Base-by-base conservation (phyloP, 352 stramenopile species). In the Phytophthora pluvialis region DNA sequence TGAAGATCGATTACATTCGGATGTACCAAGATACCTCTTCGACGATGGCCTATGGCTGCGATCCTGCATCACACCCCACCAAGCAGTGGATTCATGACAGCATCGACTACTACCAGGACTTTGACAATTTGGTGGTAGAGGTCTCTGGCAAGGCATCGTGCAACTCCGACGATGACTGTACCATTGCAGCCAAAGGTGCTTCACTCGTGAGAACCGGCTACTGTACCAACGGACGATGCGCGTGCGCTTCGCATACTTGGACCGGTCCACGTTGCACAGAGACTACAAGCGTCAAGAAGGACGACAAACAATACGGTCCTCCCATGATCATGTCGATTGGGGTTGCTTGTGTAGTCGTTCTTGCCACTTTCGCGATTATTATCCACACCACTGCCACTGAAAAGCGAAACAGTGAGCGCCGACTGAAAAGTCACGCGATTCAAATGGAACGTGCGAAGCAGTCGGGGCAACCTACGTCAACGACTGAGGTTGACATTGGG, bases 221-320 rank as follows among this genome's bases (percentile, higher is more conserved):
- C 32, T 77, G 70, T 25, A 67, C 54, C 5, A 65, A 63, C 15
- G 59, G 55, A 13, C 54, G 70, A 25, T 77, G 70, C 29, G 44
- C 61, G 18, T 77, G 67, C 40, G 51, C 43, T 42, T 72, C 67
- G 5, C 62, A 60, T 11, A 67, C 69, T 1, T 77, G 78, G 76
- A 78, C 59, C 4, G 76, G 70, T 16, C 50, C 38, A 39, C 50
- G 50, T 21, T 58, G 76, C 49, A 87, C 73, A 7, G 48, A 71
- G 29, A 60, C 67, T 3, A 64, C 62, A 2, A 64, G 18, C 0
- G 59, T 64, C 16, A 63, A 60, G 12, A 57, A 39, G 13, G 36
- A 56, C 12, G 50, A 58, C 31, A 39, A 6, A 2, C 40, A 67
- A 18, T 71, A 75, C 16, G 67, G 58, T 2, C 63, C 63, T n/a